Evolutionary conservation across 345 rosid species (phyloP).

Genomic region (Eucalyptus pauciflora): DNA sequence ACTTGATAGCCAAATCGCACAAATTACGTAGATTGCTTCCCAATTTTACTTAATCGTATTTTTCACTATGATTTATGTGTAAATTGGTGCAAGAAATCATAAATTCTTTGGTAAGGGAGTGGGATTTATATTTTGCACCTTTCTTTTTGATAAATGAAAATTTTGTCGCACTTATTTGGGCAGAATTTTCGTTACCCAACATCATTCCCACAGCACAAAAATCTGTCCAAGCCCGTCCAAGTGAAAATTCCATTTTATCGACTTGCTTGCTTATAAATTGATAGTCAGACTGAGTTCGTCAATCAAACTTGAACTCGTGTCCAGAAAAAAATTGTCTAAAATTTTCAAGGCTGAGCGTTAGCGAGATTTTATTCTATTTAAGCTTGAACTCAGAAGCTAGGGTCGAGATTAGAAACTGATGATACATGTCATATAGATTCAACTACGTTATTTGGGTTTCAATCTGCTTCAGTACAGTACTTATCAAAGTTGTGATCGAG

Average conservation of each 20-base stretch:
- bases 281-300: neutral
- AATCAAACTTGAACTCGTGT: neutral
- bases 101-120: neutral
- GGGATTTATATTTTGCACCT: neutral
- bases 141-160: neutral
- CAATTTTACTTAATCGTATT: too few species aligned
- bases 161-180: neutral
- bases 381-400: neutral
- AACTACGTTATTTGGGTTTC: neutral
- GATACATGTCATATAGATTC: neutral
- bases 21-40: too few species aligned
- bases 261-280: neutral
- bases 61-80: neutral
- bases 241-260: neutral
- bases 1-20: too few species aligned
- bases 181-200: neutral
- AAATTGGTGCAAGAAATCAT: neutral
- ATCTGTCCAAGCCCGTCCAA: neutral
- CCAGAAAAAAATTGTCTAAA: neutral
- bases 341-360: neutral
- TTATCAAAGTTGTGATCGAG: neutral
- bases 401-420: neutral
- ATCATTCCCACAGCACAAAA: neutral
- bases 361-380: neutral
- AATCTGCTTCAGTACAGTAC: neutral